Evolutionary conservation across 2,329 filamentous ascomycete genomes (phyloP).

Genomic region (Didymella exigua): DNA sequence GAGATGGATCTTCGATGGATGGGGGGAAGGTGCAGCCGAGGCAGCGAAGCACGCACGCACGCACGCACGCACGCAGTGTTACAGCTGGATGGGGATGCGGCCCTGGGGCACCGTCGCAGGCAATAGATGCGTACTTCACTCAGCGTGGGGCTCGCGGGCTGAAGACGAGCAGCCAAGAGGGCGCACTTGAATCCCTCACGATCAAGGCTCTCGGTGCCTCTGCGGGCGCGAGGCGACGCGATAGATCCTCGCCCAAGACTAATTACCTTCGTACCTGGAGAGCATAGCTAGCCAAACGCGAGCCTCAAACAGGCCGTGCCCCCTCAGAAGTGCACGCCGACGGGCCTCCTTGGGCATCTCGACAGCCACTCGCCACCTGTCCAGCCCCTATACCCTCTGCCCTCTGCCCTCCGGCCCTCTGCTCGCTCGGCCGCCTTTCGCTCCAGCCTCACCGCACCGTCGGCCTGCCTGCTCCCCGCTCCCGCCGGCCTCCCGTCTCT

Average conservation of each 20-base stretch:
- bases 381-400: slow-evolving; percentile 14
- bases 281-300: slow-evolving; percentile 8
- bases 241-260: slow-evolving; percentile 3
- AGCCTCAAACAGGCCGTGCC: slow-evolving; percentile 23
- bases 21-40: slow-evolving; percentile 32
- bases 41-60: slow-evolving; percentile 2
- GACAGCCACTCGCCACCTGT: slow-evolving; percentile 31
- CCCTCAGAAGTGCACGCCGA: slow-evolving; percentile 25
- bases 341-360: slow-evolving; percentile 27
- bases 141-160: slow-evolving; percentile 23
- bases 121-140: not conserved
- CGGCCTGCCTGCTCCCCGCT: slow-evolving; percentile 14
- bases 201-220: too few relatives aligned
- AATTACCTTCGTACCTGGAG: too few relatives aligned
- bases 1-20: slow-evolving; percentile 16
- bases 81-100: too few relatives aligned
- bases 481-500: slow-evolving; percentile 14
- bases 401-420: not conserved
- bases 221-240: slow-evolving; percentile 7
- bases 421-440: not conserved
- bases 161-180: slow-evolving; percentile 23
- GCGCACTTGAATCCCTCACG: too few relatives aligned
- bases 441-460: slow-evolving; percentile 11
- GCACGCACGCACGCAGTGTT: too few relatives aligned
- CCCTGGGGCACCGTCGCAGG: not conserved